phyloP scores from a whole-genome alignment of 257 asterid species.

The Knoxia roxburghii region DNA sequence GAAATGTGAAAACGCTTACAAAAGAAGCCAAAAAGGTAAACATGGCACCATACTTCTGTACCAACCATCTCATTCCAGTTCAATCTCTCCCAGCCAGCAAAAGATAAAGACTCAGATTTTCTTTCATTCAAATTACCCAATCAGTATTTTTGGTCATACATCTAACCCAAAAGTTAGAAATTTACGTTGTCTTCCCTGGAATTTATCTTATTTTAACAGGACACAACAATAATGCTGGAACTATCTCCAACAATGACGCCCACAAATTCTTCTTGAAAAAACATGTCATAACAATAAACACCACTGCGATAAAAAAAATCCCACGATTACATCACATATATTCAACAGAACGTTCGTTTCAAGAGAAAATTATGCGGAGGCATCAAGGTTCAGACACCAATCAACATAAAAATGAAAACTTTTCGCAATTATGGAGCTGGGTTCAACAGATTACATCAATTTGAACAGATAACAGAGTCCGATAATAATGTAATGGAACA shows the following conservation, averaged over 20 bases:
- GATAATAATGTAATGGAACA: background rate
- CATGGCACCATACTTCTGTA: background rate
- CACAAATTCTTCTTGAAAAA: background rate
- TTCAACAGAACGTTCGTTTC: background rate
- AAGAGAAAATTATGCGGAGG: background rate
- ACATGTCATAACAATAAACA: background rate
- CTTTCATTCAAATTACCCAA: background rate
- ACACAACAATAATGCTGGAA: background rate
- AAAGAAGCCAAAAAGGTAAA: background rate
- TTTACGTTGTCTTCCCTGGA: background rate
- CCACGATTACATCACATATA: background rate
- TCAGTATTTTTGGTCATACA: background rate
- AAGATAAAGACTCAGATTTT: background rate
- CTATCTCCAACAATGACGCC: background rate
- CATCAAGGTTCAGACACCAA: background rate
- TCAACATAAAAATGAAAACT: background rate
- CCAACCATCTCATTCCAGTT: background rate
- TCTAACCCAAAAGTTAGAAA: background rate
- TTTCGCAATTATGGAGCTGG: background rate
- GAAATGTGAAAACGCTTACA: conserved; percentile 4
- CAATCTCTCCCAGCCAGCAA: background rate
- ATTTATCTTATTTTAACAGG: background rate
- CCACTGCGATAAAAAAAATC: background rate
- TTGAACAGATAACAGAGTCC: background rate
- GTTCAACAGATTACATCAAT: conserved; percentile 3